These are phyloP conservation scores for Penicillium sp. DNA, from an alignment of 2,329 filamentous ascomycete species.

Conservation along the genomic window DNA sequence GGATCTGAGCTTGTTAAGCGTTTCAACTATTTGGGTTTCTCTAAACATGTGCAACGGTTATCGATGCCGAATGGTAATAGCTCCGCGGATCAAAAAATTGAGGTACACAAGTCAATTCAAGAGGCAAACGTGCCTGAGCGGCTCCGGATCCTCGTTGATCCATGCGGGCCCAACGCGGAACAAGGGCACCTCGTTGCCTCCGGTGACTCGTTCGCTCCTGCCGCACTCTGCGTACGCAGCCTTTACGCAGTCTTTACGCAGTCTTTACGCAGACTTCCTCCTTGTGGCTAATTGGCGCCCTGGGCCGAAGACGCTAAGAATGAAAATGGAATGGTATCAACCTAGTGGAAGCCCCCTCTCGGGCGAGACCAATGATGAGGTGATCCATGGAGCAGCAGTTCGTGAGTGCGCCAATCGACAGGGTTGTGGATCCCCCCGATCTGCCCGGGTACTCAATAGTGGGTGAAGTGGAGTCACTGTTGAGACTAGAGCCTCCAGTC, in stretches of 20 bases:
- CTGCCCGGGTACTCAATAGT: conserved; percentile 28
- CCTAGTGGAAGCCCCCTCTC: conserved; percentile 16
- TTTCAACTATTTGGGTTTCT: conserved; percentile 11
- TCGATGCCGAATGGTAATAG: not conserved
- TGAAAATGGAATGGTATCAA: conserved; percentile 14
- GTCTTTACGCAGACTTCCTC: not conserved
- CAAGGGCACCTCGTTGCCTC: no score
- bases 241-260: no score
- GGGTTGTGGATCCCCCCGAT: conserved; percentile 20
- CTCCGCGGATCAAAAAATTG: not conserved
- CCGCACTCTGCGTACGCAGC: not conserved
- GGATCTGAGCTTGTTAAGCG: conserved; percentile 18
- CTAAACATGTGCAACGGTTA: not conserved
- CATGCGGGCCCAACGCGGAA: not conserved
- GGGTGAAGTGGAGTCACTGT: conserved; percentile 12
- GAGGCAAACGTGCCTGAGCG: not conserved
- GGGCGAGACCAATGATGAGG: conserved; percentile 17
- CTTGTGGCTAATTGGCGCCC: not conserved
- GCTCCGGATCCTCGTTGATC: not conserved
- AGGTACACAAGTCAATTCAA: not conserved
- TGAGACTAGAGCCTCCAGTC: conserved; percentile 3
- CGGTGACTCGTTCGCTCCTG: not conserved
- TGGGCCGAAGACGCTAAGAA: conserved; percentile 11
- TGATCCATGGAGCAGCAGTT: conserved; percentile 17
- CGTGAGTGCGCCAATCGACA: conserved; percentile 24